These are phyloP conservation scores for Papilionanthe hybrid DNA, from an alignment of 116 monocot genomes.

Conservation along the genomic window DNA sequence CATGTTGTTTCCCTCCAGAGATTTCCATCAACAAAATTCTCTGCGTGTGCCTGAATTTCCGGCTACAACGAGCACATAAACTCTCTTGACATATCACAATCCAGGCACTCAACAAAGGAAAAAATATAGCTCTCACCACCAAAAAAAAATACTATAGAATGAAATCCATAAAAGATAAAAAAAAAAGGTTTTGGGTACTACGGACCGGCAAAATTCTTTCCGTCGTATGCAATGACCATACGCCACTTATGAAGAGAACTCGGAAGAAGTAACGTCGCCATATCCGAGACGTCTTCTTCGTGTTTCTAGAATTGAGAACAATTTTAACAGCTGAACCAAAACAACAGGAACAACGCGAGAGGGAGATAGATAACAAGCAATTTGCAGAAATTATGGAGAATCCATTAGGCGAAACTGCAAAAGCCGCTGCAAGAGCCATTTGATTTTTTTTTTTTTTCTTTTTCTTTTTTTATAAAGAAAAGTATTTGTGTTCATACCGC, in stretches of 20 bases:
- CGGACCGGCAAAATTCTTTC: conserved; percentile 5
- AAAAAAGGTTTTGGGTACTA: neutral
- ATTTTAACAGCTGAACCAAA: neutral
- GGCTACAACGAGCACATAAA: too few species aligned
- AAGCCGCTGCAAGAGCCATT: neutral
- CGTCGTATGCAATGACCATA: conserved; percentile 8
- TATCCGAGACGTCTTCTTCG: neutral
- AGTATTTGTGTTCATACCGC: too few species aligned
- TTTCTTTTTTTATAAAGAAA: too few species aligned
- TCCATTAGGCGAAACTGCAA: neutral
- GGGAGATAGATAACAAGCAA: neutral
- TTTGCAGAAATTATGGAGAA: neutral
- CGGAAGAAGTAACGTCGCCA: neutral
- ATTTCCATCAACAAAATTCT: too few species aligned
- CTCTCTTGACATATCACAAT: too few species aligned
- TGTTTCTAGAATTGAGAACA: neutral
- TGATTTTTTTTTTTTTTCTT: neutral
- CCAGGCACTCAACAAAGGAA: too few species aligned
- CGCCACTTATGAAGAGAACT: conserved; percentile 7
- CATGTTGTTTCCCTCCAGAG: too few species aligned
- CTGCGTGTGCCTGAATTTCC: too few species aligned
- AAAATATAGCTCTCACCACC: neutral
- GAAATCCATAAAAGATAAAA: neutral
- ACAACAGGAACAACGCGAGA: neutral
- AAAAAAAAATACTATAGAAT: neutral